Evolutionary conservation across 441 rosid species (phyloP).

Genomic region (Gossypium laxum): DNA sequence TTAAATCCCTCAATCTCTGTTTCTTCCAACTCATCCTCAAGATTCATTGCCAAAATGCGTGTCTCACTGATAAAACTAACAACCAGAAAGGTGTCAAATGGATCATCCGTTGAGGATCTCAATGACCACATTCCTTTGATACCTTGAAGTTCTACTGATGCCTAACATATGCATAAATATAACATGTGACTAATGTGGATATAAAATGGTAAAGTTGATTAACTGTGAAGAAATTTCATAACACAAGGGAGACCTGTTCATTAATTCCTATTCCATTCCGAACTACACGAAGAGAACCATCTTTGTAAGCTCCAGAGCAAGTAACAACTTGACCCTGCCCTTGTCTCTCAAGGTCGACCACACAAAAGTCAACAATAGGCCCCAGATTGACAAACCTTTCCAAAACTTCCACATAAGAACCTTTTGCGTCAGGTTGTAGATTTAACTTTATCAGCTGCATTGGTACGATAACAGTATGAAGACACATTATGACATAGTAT

Average conservation of each 20-base stretch:
- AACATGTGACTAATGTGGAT: conserved; percentile 8
- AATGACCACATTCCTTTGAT: conserved; percentile 99
- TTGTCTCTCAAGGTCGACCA: conserved; percentile 97
- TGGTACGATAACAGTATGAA: conserved; percentile 15
- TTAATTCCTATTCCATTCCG: conserved; percentile 98
- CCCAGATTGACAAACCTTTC: conserved; percentile 91
- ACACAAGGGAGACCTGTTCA: conserved; percentile 60
- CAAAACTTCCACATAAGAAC: conserved; percentile 83
- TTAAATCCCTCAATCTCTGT: conserved; percentile 92
- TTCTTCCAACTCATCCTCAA: conserved; percentile 95
- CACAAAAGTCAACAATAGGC: conserved; percentile 92
- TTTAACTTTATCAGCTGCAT: conserved; percentile 78
- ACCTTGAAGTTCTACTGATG: conserved; percentile 98
- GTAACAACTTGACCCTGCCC: conserved; percentile 99
- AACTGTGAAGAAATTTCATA: neutral
- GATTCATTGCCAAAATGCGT: conserved; percentile 89
- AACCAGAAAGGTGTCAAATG: conserved; percentile 84
- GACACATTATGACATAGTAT: conserved; percentile 1
- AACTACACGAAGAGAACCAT: conserved; percentile 93
- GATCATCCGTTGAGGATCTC: conserved; percentile 82
- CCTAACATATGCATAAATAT: conserved; percentile 34
- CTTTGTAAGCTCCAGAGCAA: conserved; percentile 95
- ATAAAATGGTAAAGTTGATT: neutral
- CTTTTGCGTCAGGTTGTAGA: conserved; percentile 73
- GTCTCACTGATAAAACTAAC: conserved; percentile 96